Evolutionary conservation across 331 rosid genomes (phyloP), one percentile per base, ranked within the genome.

Genomic region (Rosa hybrid): DNA sequence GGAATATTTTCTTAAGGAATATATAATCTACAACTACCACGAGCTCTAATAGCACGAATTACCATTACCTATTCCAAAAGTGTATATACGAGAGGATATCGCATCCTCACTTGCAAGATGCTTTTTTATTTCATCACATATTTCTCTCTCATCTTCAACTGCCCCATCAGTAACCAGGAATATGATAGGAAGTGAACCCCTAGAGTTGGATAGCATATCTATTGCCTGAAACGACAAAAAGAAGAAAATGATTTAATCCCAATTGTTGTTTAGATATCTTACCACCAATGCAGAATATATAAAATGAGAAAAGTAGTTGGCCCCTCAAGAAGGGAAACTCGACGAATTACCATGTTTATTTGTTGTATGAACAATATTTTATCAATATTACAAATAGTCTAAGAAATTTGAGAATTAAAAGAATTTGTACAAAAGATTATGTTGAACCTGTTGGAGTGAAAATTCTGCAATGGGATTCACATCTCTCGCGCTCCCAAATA

Each of bases 91-190:
- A 46, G 97, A 97, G 83, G 86, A 75, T 77, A 87, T 81, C 51
- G 90, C 74, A 76, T 87, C 86, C 76, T 77, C 81, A 42, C 85
- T 78, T 71, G 51, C 81, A 72, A 90, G 84, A 71, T 75, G 86
- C 60, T 81, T 86, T 83, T 88, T 83, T 83, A 96, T 84, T 77
- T 21, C 38, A 74, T 84, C 87, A 81, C 98, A 96, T 73, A 96
- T 91, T 27, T 83, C 87, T 84, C 97, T 93, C 88, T 96, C 98
- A 74, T 90, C 90, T 86, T 96, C 92, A 86, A 91, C 99, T 70
- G 94, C 78, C 81, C 99, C 99, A 86, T 96, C 99, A 67, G 98
- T 91, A 60, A 96, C 90, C 79, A 96, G 91, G 76, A 96, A 90
- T 77, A 96, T 83, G 68, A 89, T 84, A 34, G 99, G 98, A 80